phyloP scores from a whole-genome alignment of 2,329 filamentous ascomycete genomes.

The Geosmithia flava region DNA sequence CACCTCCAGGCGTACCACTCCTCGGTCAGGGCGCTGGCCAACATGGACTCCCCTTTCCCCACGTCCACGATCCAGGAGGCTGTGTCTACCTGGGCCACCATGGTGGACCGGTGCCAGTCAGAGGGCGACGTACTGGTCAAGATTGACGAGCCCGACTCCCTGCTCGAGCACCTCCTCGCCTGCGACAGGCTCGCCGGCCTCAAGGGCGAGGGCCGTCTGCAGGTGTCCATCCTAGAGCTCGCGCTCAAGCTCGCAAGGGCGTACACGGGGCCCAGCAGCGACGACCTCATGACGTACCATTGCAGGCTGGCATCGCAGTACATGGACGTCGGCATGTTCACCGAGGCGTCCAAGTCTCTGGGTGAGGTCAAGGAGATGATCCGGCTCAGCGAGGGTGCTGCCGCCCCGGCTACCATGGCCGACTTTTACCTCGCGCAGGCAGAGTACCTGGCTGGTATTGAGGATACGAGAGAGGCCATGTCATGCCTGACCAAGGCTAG shows the following conservation, averaged over 20 bases:
- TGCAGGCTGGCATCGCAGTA: constrained; percentile 39
- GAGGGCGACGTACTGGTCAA: constrained; percentile 25
- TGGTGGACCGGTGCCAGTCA: constrained; percentile 24
- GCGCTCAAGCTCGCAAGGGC: constrained; percentile 22
- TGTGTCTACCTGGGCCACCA: constrained; percentile 29
- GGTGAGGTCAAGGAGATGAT: constrained; percentile 40
- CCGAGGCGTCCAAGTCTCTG: constrained; percentile 39
- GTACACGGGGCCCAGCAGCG: constrained; percentile 15
- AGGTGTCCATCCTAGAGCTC: constrained; percentile 19
- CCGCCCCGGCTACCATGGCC: constrained; percentile 26
- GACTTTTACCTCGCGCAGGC: constrained; percentile 58
- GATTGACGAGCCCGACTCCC: constrained; percentile 35
- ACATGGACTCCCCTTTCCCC: constrained; percentile 16
- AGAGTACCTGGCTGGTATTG: constrained; percentile 60
- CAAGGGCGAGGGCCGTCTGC: constrained; percentile 32
- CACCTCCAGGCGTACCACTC: constrained; percentile 33
- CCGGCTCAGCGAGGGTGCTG: constrained; percentile 18
- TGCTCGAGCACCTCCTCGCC: constrained; percentile 37
- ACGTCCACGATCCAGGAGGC: constrained; percentile 19
- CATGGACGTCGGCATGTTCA: constrained; percentile 36
- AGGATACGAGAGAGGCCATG: constrained; percentile 48
- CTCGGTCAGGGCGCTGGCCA: constrained; percentile 30
- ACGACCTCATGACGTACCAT: constrained; percentile 30
- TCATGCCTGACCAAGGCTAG: constrained; percentile 25
- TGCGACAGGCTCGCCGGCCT: constrained; percentile 38